Percentiles rank a stretch among this genome's conserved stretches.
Conservation (phyloP, 1,284 basidiomycete genomes). For the Papiliotrema terrestris region DNA sequence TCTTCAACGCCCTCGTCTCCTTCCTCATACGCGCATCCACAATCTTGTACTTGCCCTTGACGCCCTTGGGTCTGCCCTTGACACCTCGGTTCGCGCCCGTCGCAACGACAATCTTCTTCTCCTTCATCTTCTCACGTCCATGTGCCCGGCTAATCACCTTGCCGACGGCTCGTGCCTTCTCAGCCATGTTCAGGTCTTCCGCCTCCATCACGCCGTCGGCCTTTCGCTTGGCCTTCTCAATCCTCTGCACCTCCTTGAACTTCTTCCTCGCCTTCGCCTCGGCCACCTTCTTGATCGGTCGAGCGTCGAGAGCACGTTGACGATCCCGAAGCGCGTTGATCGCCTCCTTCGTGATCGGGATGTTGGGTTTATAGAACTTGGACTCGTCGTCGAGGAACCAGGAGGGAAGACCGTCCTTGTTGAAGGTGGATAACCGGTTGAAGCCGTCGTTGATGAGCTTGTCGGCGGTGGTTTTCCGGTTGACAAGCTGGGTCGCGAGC, state of each 20-base stretch:
- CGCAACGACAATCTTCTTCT: constrained; percentile 86
- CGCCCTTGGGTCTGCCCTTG: constrained; percentile 91
- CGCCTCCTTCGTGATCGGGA: constrained; percentile 96
- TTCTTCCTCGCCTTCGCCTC: constrained; percentile 99
- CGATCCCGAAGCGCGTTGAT: constrained; percentile 79
- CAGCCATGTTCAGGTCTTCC: constrained; percentile 84
- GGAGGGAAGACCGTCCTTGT: constrained; percentile 83
- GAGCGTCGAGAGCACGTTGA: constrained; percentile 89
- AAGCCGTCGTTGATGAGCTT: constrained; percentile 94
- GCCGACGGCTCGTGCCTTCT: constrained; percentile 90
- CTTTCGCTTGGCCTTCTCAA: constrained; percentile 94
- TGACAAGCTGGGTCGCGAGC: constrained; percentile 87
- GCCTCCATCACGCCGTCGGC: constrained; percentile 92
- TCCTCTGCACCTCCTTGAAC: constrained; percentile 72
- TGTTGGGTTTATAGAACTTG: constrained; percentile 88
- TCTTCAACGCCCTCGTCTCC: constrained; percentile 43
- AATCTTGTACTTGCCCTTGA: constrained; percentile 91
- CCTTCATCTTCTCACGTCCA: constrained; percentile 56
- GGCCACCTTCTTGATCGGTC: constrained; percentile 98
- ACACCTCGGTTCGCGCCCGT: constrained; percentile 84
- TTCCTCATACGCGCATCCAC: constrained; percentile 61
- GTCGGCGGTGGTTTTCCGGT: constrained; percentile 83
- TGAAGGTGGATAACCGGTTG: constrained; percentile 84
- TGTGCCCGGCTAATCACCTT: constrained; percentile 81
- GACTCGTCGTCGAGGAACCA: constrained; percentile 99